A percentile compares a stretch with the other conserved stretches of the same genome.
Evolutionary conservation across 176 grass and related monocot species (phyloP).

Genomic region (Thalia dealbata): DNA sequence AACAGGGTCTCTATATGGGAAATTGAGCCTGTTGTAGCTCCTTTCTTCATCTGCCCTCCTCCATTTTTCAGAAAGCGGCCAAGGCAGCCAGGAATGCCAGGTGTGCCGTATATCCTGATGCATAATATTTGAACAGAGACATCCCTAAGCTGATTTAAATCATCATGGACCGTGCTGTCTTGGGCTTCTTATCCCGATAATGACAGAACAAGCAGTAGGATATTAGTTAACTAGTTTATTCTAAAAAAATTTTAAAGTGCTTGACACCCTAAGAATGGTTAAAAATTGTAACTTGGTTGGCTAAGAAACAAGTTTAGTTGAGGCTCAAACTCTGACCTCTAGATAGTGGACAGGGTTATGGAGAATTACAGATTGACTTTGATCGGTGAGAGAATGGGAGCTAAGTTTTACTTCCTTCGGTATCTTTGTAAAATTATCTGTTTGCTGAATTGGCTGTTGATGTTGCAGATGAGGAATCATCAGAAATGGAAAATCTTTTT

Average conservation of each 20-base stretch:
- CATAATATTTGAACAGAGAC: neutral
- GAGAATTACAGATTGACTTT: neutral
- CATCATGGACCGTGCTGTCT: neutral
- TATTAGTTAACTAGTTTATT: neutral
- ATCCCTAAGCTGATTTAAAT: neutral
- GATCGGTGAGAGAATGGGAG: neutral
- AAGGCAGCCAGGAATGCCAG: constrained; percentile 54
- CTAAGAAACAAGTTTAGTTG: neutral
- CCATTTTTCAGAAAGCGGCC: constrained; percentile 89
- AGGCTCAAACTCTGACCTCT: neutral
- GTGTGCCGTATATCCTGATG: neutral
- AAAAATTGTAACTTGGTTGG: neutral
- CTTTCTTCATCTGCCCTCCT: constrained; percentile 94
- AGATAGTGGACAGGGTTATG: neutral
- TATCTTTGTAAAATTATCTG: constrained; percentile 11
- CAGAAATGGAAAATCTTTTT: constrained; percentile 83
- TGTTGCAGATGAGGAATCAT: constrained; percentile 68
- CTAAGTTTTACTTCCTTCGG: neutral
- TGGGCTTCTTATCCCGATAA: neutral
- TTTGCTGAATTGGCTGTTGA: constrained; percentile 14
- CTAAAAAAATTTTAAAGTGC: neutral
- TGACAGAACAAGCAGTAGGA: neutral
- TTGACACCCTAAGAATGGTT: neutral
- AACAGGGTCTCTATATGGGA: constrained; percentile 97
- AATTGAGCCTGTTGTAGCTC: constrained; percentile 80